Percentiles rank a stretch among this genome's conserved stretches.
Conservation (phyloP, 176 grass and related monocot species). For the Oropetium thomaeum region DNA sequence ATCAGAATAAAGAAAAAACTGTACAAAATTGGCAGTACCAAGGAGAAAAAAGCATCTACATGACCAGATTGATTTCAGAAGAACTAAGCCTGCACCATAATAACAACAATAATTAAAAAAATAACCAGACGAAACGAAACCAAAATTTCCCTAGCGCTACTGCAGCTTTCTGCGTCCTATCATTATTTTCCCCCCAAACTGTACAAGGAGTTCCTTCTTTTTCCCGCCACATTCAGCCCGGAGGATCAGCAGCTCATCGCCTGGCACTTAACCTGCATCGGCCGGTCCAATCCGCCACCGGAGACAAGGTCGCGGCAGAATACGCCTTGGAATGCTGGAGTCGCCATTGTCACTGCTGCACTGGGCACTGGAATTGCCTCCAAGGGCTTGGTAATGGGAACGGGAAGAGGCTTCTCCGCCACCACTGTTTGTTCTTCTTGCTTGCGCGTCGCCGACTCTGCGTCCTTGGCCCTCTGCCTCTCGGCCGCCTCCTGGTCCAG, state of each 20-base stretch:
- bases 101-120: not conserved
- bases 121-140: slow-evolving; percentile 6
- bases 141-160: slow-evolving; percentile 9
- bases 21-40: slow-evolving; percentile 21
- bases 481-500: slow-evolving; percentile 43
- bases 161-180: not conserved
- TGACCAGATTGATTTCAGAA: not conserved
- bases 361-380: not conserved
- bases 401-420: not conserved
- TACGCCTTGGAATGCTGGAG: slow-evolving; percentile 50
- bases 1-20: not conserved
- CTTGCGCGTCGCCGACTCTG: not conserved
- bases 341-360: not conserved
- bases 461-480: slow-evolving; percentile 53
- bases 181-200: not conserved
- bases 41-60: not conserved
- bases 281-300: slow-evolving; percentile 32
- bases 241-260: slow-evolving; percentile 68
- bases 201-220: not conserved
- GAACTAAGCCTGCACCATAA: not conserved
- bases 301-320: slow-evolving; percentile 91
- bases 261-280: slow-evolving; percentile 76
- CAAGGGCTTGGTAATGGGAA: not conserved
- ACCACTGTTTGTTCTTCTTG: not conserved
- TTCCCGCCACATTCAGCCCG: slow-evolving; percentile 18